These are phyloP conservation scores for Bipolaris oryzae DNA, from an alignment of 2,329 filamentous ascomycete species.

Conservation along the genomic window DNA sequence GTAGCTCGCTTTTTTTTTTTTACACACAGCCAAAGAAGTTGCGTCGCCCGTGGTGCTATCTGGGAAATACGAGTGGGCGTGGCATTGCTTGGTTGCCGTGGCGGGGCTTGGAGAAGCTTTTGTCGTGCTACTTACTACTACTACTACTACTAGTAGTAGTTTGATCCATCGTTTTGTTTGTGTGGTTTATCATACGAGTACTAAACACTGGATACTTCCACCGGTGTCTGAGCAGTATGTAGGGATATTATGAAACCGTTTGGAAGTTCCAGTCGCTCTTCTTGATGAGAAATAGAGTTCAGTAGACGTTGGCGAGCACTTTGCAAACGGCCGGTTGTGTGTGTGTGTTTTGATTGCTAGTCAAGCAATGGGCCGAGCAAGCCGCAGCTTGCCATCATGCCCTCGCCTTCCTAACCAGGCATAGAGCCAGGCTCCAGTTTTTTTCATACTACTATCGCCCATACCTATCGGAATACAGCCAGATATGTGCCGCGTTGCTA, in stretches of 20 bases:
- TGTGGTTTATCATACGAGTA: conserved; percentile 1
- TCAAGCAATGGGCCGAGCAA: background rate
- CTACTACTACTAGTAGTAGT: too few species aligned
- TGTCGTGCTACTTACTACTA: background rate
- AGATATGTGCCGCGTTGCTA: conserved; percentile 12
- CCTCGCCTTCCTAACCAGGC: conserved; percentile 23
- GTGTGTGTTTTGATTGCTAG: background rate
- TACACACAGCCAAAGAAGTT: background rate
- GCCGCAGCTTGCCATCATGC: background rate
- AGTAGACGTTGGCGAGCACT: background rate
- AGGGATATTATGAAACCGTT: too few species aligned
- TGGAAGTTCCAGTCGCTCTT: background rate
- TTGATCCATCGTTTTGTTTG: conserved; percentile 10
- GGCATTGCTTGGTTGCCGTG: conserved; percentile 16
- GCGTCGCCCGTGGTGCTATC: conserved; percentile 4
- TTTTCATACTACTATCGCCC: conserved; percentile 12
- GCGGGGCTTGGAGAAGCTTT: conserved; percentile 30
- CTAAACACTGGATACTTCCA: background rate
- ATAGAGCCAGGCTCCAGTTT: conserved; percentile 10
- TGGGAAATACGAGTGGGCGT: conserved; percentile 3
- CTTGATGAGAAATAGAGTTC: background rate
- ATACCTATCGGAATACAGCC: conserved; percentile 12
- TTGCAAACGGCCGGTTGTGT: background rate
- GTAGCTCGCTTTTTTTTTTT: background rate
- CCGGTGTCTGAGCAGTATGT: conserved; percentile 1